Evolutionary conservation across 257 asterid species (phyloP).

Genomic region (Henckelia pumila): DNA sequence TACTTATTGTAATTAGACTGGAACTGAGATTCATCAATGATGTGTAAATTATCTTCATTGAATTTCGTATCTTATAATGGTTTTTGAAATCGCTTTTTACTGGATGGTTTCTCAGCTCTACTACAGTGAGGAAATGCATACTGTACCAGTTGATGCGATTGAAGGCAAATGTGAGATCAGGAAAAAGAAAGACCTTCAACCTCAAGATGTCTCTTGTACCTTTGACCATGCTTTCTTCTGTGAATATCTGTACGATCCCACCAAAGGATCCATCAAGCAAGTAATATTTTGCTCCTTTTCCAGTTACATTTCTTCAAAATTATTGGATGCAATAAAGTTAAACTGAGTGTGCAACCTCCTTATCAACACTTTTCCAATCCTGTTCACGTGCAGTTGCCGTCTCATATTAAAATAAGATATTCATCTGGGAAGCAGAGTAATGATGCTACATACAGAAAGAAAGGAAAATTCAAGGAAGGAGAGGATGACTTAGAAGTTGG

Average conservation of each 20-base stretch:
- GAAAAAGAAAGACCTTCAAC: conserved; percentile 66
- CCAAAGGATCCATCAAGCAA: conserved; percentile 79
- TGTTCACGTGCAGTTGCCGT: conserved; percentile 66
- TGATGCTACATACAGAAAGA: conserved; percentile 46
- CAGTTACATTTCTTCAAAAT: neutral
- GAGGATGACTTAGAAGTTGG: conserved; percentile 45
- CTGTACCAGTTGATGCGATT: conserved; percentile 49
- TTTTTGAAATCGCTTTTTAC: conserved; percentile 23
- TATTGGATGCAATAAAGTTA: neutral
- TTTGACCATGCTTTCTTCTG: conserved; percentile 85
- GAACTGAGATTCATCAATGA: conserved; percentile 7
- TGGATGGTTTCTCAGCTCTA: conserved; percentile 59
- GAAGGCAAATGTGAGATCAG: conserved; percentile 89
- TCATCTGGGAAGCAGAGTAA: conserved; percentile 41
- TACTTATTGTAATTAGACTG: conserved; percentile 7
- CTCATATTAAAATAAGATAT: conserved; percentile 55
- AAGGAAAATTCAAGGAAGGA: conserved; percentile 82
- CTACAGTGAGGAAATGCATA: conserved; percentile 73
- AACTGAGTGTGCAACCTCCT: conserved; percentile 4
- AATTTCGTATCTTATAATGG: conserved; percentile 3
- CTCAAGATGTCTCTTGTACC: conserved; percentile 57
- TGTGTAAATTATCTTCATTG: neutral
- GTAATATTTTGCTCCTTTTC: conserved; percentile 30
- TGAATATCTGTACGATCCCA: conserved; percentile 74
- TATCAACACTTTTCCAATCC: conserved; percentile 22